Evolutionary conservation across 345 rosid species (phyloP).

Genomic region (Dipteronia dyeriana): DNA sequence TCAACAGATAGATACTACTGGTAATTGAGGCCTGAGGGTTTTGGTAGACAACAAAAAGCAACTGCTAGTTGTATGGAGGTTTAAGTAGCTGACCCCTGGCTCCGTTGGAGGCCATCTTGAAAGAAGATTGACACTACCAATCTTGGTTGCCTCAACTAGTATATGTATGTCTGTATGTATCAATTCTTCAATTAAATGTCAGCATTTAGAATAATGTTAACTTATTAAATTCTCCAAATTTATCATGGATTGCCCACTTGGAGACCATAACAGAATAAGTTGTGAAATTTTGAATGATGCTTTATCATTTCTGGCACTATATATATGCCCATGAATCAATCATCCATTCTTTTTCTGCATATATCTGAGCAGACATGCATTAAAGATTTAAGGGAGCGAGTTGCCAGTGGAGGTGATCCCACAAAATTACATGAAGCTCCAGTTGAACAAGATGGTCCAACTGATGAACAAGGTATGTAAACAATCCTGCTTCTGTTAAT

Average conservation of each 20-base stretch:
- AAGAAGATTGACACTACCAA: neutral
- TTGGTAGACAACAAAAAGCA: too few relatives aligned
- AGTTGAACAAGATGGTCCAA: conserved; percentile 33
- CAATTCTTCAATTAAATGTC: neutral
- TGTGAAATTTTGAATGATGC: neutral
- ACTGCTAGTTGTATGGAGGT: neutral
- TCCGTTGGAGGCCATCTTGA: neutral
- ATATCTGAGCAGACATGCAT: conserved; percentile 57
- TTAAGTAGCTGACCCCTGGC: neutral
- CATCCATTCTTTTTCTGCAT: neutral
- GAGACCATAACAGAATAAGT: neutral
- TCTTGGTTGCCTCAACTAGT: neutral
- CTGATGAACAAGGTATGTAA: conserved; percentile 53
- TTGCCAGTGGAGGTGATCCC: conserved; percentile 83
- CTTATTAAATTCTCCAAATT: neutral
- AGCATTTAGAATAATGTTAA: neutral
- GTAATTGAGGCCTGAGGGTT: too few relatives aligned
- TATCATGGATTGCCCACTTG: neutral
- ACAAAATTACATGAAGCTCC: conserved; percentile 60
- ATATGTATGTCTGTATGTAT: neutral
- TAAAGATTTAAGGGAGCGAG: conserved; percentile 75
- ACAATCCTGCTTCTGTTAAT: neutral
- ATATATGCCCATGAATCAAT: neutral
- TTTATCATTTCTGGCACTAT: neutral
- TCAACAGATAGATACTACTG: too few relatives aligned